Base-by-base conservation (phyloP, 2,329 filamentous ascomycete species). In the Hyphodiscus sp. region DNA sequence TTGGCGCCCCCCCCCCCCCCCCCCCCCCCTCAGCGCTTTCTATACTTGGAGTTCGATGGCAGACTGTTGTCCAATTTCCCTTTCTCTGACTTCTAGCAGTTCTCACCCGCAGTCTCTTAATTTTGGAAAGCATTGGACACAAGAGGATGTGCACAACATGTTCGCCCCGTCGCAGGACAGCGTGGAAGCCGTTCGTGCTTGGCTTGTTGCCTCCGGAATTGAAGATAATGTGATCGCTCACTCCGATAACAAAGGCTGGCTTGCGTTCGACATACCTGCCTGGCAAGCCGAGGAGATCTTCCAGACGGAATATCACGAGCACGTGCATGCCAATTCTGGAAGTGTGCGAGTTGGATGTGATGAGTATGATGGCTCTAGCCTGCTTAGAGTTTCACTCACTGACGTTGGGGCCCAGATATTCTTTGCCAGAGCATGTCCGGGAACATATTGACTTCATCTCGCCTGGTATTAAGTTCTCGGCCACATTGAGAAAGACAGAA, bases 381-480 rank as follows among this genome's bases (percentile, higher is more conserved):
- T n/a, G 13, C 33, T 38, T 38, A 2, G 5, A 5, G 4, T 38
- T 13, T 15, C 16, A 38, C 42, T 73, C 79, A 0, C 33, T 38
- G 33, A 38, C 13, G 16, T n/a, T 73, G 75, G 0, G 67, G 71
- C 41, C 19, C 30, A 63, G 63, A 41, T 75, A 76, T 58, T 70
- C 71, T 52, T 63, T 84, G 1, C 80, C 80, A 16, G 63, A 62
- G 44, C 74, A 82, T 58, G 69, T 83, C 8, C 77, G 81, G 60
- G 68, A 71, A 46, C 79, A 80, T 63, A 77, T 83, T 56, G 78
- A 81, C 58, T 75, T 77, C 18, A 76, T 83, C 29, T 79, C 82
- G 64, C 80, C 80, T 2, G 82, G 80, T 1, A 82, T 76, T 50
- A 80, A 79, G 0, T 82, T 83, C 69, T 76, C 78, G 42, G 63